phyloP scores from a whole-genome alignment of 129 eudicot genomes.

The Flaveria linearis region DNA sequence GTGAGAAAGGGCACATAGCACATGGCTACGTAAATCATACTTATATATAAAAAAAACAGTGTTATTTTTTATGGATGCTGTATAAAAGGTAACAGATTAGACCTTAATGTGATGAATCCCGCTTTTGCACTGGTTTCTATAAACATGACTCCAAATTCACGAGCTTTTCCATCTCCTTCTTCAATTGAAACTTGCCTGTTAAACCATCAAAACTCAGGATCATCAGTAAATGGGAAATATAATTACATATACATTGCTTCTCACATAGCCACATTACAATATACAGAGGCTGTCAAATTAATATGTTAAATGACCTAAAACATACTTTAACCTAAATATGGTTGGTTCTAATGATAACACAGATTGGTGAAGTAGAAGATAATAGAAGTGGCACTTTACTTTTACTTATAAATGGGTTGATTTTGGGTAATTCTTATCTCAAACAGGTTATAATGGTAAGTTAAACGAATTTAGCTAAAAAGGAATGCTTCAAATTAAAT shows the following conservation, averaged over 20 bases:
- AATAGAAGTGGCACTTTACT: too few species aligned
- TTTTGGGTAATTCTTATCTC: background rate
- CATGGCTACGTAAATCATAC: background rate
- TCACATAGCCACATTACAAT: background rate
- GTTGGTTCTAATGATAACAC: background rate
- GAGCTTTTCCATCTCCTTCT: slow-evolving; percentile 73
- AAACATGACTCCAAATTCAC: slow-evolving; percentile 69
- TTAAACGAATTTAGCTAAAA: background rate
- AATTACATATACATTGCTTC: background rate
- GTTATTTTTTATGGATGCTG: background rate
- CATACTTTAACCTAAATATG: background rate
- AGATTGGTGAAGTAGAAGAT: background rate
- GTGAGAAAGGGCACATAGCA: background rate
- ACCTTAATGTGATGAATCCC: slow-evolving; percentile 88
- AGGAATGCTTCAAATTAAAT: background rate
- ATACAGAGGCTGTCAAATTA: too few species aligned
- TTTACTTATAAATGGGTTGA: too few species aligned
- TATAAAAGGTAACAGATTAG: slow-evolving; percentile 4
- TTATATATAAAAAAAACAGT: background rate
- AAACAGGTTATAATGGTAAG: background rate
- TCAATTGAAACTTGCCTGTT: slow-evolving; percentile 84
- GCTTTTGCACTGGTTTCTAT: slow-evolving; percentile 95
- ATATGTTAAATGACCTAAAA: too few species aligned
- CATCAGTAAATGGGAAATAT: slow-evolving; percentile 7
- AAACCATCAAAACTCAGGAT: slow-evolving; percentile 16